A percentile compares a stretch with the other conserved stretches of the same genome.
Evolutionary conservation across 305 asterid genomes (phyloP).

Genomic region (Withania somnifera): DNA sequence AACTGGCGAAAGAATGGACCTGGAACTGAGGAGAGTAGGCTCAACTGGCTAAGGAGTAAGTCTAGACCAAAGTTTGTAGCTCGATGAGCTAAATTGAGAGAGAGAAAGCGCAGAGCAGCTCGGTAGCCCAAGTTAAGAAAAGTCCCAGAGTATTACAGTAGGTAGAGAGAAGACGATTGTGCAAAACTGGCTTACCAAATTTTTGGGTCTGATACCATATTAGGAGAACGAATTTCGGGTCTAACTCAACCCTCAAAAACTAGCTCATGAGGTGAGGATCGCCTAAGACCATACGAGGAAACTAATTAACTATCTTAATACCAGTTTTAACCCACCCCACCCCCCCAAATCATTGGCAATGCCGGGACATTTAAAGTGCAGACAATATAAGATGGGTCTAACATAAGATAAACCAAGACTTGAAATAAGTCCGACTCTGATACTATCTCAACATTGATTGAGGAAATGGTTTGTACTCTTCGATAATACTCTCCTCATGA

Average conservation of each 20-base stretch:
- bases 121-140: neutral
- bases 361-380: neutral
- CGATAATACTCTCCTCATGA: neutral
- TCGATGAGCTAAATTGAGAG: neutral
- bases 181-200: neutral
- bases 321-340: neutral
- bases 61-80: neutral
- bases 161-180: neutral
- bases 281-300: neutral
- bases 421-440: neutral
- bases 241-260: neutral
- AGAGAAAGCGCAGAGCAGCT: neutral
- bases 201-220: neutral
- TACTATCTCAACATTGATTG: neutral
- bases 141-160: neutral
- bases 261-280: neutral
- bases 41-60: neutral
- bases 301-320: neutral
- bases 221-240: neutral
- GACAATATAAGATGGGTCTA: neutral
- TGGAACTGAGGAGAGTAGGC: neutral
- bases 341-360: neutral
- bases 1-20: neutral
- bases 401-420: neutral
- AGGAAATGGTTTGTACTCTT: neutral